Conservation (phyloP, 2,329 filamentous ascomycete genomes). For the Emergomyces africanus region DNA sequence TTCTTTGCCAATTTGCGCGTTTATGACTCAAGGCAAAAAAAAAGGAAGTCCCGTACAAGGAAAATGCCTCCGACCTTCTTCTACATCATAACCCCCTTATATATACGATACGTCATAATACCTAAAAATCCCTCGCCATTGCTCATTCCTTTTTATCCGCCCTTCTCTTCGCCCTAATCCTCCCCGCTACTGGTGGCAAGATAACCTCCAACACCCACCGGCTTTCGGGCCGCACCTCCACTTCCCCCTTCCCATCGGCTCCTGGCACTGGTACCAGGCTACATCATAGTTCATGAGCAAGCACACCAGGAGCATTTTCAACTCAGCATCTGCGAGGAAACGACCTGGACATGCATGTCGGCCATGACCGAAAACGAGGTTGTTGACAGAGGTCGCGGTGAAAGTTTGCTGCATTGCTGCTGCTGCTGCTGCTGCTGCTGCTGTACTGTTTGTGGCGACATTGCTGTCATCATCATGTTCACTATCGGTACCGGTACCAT, state of each 20-base stretch:
- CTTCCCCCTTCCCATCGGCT: background rate
- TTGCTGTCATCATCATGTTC: background rate
- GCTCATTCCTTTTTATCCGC: background rate
- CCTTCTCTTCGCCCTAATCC: background rate
- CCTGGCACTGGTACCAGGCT: background rate
- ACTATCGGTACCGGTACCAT: background rate
- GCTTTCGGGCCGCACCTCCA: background rate
- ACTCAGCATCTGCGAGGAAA: background rate
- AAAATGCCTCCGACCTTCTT: background rate
- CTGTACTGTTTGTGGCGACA: background rate
- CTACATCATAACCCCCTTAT: background rate
- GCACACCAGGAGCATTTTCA: background rate
- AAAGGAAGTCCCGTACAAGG: too few species aligned
- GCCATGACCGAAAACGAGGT: background rate
- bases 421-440: background rate
- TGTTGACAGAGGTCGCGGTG: background rate
- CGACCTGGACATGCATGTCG: background rate
- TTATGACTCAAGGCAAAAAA: background rate
- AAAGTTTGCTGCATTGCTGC: background rate
- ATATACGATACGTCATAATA: background rate
- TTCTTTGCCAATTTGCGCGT: too few species aligned
- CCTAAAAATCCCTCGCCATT: too few species aligned
- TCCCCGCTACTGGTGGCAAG: background rate
- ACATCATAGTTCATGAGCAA: conserved; percentile 1
- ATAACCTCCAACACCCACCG: background rate